Conservation (phyloP, 2,329 filamentous ascomycete genomes). For the Oidium heveae region DNA sequence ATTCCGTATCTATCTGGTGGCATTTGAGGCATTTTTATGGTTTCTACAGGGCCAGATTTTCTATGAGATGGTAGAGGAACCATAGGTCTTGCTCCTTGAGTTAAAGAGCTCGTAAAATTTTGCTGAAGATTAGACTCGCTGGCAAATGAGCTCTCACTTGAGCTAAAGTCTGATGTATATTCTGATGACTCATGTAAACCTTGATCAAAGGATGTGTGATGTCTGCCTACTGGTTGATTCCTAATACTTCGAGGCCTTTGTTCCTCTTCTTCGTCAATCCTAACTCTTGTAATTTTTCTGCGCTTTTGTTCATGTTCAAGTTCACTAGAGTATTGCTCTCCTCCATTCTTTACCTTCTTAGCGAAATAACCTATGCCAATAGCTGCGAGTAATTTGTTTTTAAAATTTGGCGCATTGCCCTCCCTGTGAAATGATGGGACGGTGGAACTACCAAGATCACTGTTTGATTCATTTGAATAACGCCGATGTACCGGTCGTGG, state of each 20-base stretch:
- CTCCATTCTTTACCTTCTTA: slow-evolving; percentile 34
- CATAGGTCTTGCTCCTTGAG: slow-evolving; percentile 3
- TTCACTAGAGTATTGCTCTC: slow-evolving; percentile 15
- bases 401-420: slow-evolving; percentile 17
- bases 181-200: slow-evolving; percentile 5
- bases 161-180: slow-evolving; percentile 12
- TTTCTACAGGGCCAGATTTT: neutral
- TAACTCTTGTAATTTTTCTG: neutral
- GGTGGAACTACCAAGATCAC: slow-evolving; percentile 30
- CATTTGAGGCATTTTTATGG: slow-evolving; percentile 25
- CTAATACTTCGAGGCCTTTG: neutral
- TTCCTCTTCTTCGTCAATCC: neutral
- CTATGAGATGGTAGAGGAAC: slow-evolving; percentile 10
- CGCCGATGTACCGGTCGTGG: slow-evolving; percentile 19
- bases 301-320: neutral
- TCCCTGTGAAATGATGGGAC: slow-evolving; percentile 32
- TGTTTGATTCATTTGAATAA: slow-evolving; percentile 27
- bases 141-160: slow-evolving; percentile 6
- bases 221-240: neutral
- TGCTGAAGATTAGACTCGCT: neutral
- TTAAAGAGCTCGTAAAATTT: neutral
- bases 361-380: slow-evolving; percentile 44
- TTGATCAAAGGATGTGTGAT: neutral
- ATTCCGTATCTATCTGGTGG: slow-evolving; percentile 26
- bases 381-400: slow-evolving; percentile 27